A percentile compares a stretch with the other conserved stretches of the same genome.
Evolutionary conservation across 1,139 yeast genomes (phyloP).

Genomic region (Taphrina sp.): DNA sequence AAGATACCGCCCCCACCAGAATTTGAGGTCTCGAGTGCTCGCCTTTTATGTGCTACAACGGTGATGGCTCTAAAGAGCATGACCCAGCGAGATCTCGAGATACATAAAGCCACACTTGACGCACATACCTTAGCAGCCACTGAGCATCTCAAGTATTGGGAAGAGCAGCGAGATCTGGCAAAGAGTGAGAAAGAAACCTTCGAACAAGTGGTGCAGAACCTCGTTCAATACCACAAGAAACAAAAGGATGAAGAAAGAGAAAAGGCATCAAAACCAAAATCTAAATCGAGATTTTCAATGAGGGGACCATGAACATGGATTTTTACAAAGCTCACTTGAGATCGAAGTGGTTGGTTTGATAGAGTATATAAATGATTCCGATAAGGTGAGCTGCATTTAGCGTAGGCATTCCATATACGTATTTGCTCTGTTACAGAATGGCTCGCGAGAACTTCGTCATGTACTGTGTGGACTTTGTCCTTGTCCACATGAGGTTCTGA

Average conservation of each 20-base stretch:
- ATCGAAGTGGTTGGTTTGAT: no score
- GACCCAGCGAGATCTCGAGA: conserved; percentile 43
- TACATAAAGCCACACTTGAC: conserved; percentile 41
- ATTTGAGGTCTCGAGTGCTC: conserved; percentile 35
- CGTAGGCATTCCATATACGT: no score
- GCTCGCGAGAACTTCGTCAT: no score
- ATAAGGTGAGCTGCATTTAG: no score
- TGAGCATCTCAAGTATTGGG: conserved; percentile 53
- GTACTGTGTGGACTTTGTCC: no score
- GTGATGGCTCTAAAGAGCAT: conserved; percentile 44
- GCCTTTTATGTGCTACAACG: conserved; percentile 43
- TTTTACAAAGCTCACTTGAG: no score
- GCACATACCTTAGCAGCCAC: conserved; percentile 43
- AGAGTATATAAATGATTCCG: no score
- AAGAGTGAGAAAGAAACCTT: conserved; percentile 60
- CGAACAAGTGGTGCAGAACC: conserved; percentile 67
- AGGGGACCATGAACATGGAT: conserved; percentile 1
- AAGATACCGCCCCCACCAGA: conserved; percentile 28
- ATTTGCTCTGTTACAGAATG: no score
- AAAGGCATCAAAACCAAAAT: conserved; percentile 2
- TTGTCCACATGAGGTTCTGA: no score
- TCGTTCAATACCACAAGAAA: conserved; percentile 45
- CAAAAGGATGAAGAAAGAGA: conserved; percentile 24
- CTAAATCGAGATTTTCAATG: conserved; percentile 17
- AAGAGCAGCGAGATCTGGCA: conserved; percentile 49